A percentile compares a stretch with the other conserved stretches of the same genome.
These are phyloP conservation scores for Boletus vermiculosoides DNA, from an alignment of 768 basidiomycete species.

Conservation along the genomic window DNA sequence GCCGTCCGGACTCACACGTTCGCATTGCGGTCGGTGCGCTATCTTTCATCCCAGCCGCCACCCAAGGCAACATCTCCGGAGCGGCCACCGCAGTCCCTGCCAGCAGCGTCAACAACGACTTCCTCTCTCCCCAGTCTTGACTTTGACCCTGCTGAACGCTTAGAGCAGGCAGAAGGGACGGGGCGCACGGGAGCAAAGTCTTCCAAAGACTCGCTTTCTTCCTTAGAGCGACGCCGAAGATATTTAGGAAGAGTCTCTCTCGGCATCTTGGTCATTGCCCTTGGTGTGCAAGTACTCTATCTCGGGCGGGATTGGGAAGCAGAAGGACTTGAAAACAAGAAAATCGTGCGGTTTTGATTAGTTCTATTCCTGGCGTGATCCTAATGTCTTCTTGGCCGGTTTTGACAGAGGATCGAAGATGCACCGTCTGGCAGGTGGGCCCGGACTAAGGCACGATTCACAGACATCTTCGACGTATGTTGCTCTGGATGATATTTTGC, in stretches of 20 bases:
- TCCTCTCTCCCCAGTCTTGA: slow-evolving; percentile 53
- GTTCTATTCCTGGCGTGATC: neutral
- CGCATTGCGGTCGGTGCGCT: slow-evolving; percentile 21
- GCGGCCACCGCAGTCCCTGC: slow-evolving; percentile 5
- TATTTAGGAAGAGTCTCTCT: slow-evolving; percentile 55
- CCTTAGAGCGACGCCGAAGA: slow-evolving; percentile 70
- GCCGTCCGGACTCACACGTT: slow-evolving; percentile 20
- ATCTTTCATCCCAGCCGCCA: slow-evolving; percentile 19
- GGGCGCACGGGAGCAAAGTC: slow-evolving; percentile 75
- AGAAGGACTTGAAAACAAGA: slow-evolving; percentile 64
- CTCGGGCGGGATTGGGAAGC: slow-evolving; percentile 79
- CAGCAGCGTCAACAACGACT: neutral
- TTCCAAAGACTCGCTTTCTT: slow-evolving; percentile 73
- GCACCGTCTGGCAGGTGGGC: slow-evolving; percentile 63
- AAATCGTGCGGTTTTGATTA: slow-evolving; percentile 46
- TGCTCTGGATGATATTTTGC: neutral
- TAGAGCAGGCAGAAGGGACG: slow-evolving; percentile 36
- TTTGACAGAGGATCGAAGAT: slow-evolving; percentile 51
- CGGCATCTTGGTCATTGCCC: slow-evolving; percentile 51
- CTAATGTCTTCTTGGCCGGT: neutral
- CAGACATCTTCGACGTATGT: slow-evolving; percentile 68
- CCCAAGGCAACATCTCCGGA: slow-evolving; percentile 15
- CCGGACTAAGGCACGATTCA: slow-evolving; percentile 60
- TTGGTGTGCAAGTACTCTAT: slow-evolving; percentile 57
- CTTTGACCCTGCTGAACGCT: slow-evolving; percentile 53